Evolutionary conservation across 371 early-diverging fungal species (phyloP), one percentile per base, ranked within the genome.

Genomic region (Mucor indicus): DNA sequence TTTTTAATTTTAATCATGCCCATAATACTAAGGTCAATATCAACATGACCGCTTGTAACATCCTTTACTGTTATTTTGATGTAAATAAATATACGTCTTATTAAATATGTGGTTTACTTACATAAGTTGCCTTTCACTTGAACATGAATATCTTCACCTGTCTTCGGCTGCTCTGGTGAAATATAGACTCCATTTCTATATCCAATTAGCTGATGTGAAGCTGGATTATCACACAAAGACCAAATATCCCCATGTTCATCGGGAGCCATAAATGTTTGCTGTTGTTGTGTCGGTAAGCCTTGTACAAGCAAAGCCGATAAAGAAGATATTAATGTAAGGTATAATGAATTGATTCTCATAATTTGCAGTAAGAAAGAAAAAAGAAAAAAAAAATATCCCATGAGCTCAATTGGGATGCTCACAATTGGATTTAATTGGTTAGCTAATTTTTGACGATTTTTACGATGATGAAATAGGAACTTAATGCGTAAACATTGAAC

Each of bases 1-100:
- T 69, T 74, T 19, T 67, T 67, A 24, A 74, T 60, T 44, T 70
- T 74, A 35, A 70, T 74, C 69, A 70, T 65, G 4, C 60, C 57
- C 56, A 74, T 52, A 1, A 74, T 53, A 25, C 53, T 74, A 12
- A 74, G 38, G 13, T 74, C 64, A 46, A 74, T 70, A n/a, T 60
- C 55, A 5, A 70, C 71, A 16, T 55, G 50, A 32, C 75, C 71
- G 20, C 66, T 55, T 3, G 45, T 49, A 2, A 74, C 71, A 37
- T 64, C 62, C 4, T 60, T 61, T 38, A 54, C 69, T 66, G 32
- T 32, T 13, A 16, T 27, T 15, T 33, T 33, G 5, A 7, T 33
- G 15, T 11, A 33, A 27, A 27, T 7, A 27, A 27, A 27, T 7
- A 27, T 7, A 27, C 7, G 7, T 27, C 29, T 27, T 7, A n/a